Evolutionary conservation across 176 grass and related monocot genomes (phyloP).

Genomic region (Dactylis glomerata): DNA sequence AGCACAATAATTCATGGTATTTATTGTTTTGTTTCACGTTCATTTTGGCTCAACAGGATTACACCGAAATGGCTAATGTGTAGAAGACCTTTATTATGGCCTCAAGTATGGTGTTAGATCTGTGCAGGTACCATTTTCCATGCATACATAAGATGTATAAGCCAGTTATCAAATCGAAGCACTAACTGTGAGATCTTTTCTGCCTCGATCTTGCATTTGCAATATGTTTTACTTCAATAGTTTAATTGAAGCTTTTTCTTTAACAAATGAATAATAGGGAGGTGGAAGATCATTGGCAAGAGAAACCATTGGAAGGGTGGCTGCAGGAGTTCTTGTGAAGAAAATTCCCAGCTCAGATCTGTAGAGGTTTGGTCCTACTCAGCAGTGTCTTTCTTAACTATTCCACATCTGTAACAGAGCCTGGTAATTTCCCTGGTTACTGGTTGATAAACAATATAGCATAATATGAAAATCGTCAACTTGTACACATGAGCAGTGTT

Average conservation of each 20-base stretch:
- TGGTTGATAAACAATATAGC: background rate
- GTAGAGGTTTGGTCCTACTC: slow-evolving; percentile 41
- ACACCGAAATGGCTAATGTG: slow-evolving; percentile 82
- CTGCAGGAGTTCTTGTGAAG: slow-evolving; percentile 91
- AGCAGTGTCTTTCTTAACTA: background rate
- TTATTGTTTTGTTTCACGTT: too few relatives aligned
- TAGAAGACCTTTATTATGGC: slow-evolving; percentile 95
- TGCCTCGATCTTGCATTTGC: background rate
- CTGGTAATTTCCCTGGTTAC: background rate
- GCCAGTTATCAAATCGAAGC: background rate
- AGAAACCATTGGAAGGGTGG: slow-evolving; percentile 99
- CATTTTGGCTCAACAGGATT: slow-evolving; percentile 92
- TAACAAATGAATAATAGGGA: slow-evolving; percentile 51
- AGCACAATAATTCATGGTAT: too few relatives aligned
- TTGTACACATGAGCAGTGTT: slow-evolving; percentile 15
- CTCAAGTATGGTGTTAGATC: slow-evolving; percentile 93
- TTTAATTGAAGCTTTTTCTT: slow-evolving; percentile 21
- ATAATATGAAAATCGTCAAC: background rate
- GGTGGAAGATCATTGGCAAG: slow-evolving; percentile 95
- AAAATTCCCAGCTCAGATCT: slow-evolving; percentile 82
- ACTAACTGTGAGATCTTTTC: background rate
- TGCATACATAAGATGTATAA: background rate
- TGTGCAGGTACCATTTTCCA: slow-evolving; percentile 61
- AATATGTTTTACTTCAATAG: background rate
- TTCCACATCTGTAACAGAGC: too few relatives aligned